A percentile compares a stretch with the other conserved stretches of the same genome.
These are phyloP conservation scores for Penicillium roqueforti DNA, from an alignment of 495 filamentous ascomycete genomes.

Conservation along the genomic window DNA sequence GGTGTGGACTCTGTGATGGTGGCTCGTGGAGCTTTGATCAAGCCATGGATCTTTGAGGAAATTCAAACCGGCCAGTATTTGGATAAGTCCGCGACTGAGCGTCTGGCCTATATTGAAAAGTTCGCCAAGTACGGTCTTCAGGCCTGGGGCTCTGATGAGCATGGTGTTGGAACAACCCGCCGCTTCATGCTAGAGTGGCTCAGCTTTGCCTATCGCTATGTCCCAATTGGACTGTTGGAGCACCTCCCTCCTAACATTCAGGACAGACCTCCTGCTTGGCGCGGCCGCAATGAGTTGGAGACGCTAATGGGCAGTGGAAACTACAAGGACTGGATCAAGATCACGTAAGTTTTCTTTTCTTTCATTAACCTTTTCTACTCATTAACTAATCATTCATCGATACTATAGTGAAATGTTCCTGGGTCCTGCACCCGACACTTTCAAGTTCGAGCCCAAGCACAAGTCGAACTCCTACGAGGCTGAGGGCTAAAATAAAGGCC, in stretches of 20 bases:
- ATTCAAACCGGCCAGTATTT: slow-evolving; percentile 88
- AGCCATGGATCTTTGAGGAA: slow-evolving; percentile 98
- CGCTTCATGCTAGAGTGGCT: slow-evolving; percentile 93
- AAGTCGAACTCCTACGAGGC: slow-evolving; percentile 82
- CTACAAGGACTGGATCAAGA: slow-evolving; percentile 98
- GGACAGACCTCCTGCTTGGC: slow-evolving; percentile 79
- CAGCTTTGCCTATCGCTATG: slow-evolving; percentile 85
- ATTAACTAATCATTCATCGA: slow-evolving; percentile 12
- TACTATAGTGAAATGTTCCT: slow-evolving; percentile 86
- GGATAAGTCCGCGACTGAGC: slow-evolving; percentile 87
- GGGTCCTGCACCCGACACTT: slow-evolving; percentile 81
- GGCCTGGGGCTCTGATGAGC: slow-evolving; percentile 90
- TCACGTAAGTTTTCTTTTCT: slow-evolving; percentile 62
- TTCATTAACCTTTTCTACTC: not conserved
- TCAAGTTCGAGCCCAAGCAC: slow-evolving; percentile 97
- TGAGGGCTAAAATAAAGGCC: slow-evolving; percentile 46
- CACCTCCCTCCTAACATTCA: slow-evolving; percentile 80
- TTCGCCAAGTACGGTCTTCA: slow-evolving; percentile 88
- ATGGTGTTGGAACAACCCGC: slow-evolving; percentile 81
- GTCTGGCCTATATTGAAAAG: slow-evolving; percentile 77
- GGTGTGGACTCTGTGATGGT: slow-evolving; percentile 88
- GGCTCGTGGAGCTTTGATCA: slow-evolving; percentile 85
- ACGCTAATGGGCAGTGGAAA: slow-evolving; percentile 82
- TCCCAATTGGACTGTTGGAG: slow-evolving; percentile 85
- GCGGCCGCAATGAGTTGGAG: slow-evolving; percentile 84